A percentile compares a stretch with the other conserved stretches of the same genome.
Conservation (phyloP, 2,329 filamentous ascomycete genomes). For the Phaeophleospora eucalypticola region DNA sequence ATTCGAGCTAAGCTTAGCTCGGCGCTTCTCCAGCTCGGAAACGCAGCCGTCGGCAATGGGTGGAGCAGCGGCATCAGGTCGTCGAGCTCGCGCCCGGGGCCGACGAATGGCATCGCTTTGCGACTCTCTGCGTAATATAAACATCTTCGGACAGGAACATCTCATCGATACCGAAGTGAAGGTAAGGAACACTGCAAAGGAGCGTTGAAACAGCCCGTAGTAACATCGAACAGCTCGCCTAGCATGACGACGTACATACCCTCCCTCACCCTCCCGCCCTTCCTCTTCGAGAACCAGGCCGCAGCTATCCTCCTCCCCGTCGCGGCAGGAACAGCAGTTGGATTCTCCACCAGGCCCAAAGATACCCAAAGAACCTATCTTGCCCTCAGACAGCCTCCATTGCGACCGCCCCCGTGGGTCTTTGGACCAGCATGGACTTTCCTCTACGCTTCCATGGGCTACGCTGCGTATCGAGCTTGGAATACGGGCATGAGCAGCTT, state of each 20-base stretch:
- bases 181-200: no score
- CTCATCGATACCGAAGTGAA: no score
- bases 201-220: no score
- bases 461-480: slow-evolving; percentile 76
- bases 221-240: slow-evolving; percentile 8
- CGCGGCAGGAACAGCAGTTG: slow-evolving; percentile 66
- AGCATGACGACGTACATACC: slow-evolving; percentile 76
- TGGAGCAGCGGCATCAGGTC: no score
- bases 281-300: slow-evolving; percentile 68
- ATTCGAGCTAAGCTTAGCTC: no score
- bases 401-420: slow-evolving; percentile 53
- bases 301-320: slow-evolving; percentile 73
- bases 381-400: slow-evolving; percentile 62
- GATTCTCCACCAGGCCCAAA: slow-evolving; percentile 60
- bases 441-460: slow-evolving; percentile 73
- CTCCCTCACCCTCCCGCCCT: slow-evolving; percentile 68
- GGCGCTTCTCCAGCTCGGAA: no score
- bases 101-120: no score
- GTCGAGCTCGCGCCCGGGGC: no score
- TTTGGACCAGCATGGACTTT: slow-evolving; percentile 58
- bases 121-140: no score
- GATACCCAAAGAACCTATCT: slow-evolving; percentile 60
- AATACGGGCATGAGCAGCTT: slow-evolving; percentile 58
- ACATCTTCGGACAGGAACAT: no score
- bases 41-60: no score